Evolutionary conservation across 2,329 filamentous ascomycete species (phyloP).

Genomic region (Venturiaceae sp.): DNA sequence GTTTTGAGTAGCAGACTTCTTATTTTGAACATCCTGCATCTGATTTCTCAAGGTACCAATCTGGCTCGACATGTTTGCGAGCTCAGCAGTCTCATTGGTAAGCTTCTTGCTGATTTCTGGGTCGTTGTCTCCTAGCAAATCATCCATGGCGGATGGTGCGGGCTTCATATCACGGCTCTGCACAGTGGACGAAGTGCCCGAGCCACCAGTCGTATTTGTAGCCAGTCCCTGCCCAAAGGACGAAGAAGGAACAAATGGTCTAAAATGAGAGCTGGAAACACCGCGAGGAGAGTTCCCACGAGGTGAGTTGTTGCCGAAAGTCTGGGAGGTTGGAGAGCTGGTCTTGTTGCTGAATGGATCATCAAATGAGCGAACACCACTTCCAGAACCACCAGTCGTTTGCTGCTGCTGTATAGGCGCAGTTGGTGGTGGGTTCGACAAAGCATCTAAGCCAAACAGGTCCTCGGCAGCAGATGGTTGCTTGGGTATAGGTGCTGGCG

Average conservation of each 20-base stretch:
- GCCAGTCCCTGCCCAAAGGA: slow-evolving; percentile 80
- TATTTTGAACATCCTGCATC: slow-evolving; percentile 84
- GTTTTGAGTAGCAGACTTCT: slow-evolving; percentile 68
- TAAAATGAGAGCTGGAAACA: slow-evolving; percentile 52
- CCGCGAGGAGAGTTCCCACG: slow-evolving; percentile 30
- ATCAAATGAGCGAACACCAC: slow-evolving; percentile 32
- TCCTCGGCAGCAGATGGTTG: slow-evolving; percentile 76
- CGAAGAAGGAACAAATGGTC: slow-evolving; percentile 85
- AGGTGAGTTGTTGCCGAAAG: slow-evolving; percentile 34
- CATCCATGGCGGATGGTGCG: slow-evolving; percentile 49
- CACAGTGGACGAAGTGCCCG: slow-evolving; percentile 29
- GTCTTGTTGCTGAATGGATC: slow-evolving; percentile 53
- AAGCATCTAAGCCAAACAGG: slow-evolving; percentile 81
- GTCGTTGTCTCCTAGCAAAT: slow-evolving; percentile 84
- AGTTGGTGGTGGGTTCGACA: slow-evolving; percentile 41
- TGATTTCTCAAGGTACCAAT: slow-evolving; percentile 84
- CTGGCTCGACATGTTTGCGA: slow-evolving; percentile 94
- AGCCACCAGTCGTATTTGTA: slow-evolving; percentile 63
- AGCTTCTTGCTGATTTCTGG: slow-evolving; percentile 81
- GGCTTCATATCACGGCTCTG: slow-evolving; percentile 1
- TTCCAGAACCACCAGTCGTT: slow-evolving; percentile 62
- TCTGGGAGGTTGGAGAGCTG: slow-evolving; percentile 27
- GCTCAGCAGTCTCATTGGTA: slow-evolving; percentile 79
- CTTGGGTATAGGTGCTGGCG: slow-evolving; percentile 15
- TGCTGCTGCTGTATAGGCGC: slow-evolving; percentile 54